Conservation (phyloP, 2,329 filamentous ascomycete genomes). For the Neopestalotiopsis sp. region DNA sequence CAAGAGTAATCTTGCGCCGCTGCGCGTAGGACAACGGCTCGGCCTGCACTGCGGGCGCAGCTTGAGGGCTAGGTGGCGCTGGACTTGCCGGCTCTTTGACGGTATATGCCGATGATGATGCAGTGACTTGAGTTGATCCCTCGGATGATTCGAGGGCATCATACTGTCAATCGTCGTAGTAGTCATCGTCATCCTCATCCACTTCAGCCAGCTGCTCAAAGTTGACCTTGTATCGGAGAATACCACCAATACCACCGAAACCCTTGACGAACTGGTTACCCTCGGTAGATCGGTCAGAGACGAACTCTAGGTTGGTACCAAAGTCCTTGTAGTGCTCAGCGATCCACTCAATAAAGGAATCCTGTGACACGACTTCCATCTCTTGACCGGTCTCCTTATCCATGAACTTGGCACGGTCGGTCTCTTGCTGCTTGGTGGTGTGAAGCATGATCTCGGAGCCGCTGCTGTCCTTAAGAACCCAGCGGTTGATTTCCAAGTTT, state of each 20-base stretch:
- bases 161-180: slow-evolving; percentile 68
- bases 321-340: slow-evolving; percentile 99
- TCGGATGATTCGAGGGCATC: slow-evolving; percentile 80
- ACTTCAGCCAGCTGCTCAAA: slow-evolving; percentile 97
- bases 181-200: slow-evolving; percentile 90
- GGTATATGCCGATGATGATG: slow-evolving; percentile 44
- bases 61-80: slow-evolving; percentile 43
- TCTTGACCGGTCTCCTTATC: slow-evolving; percentile 96
- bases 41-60: slow-evolving; percentile 28
- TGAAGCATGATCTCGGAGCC: slow-evolving; percentile 79
- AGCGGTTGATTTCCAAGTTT: slow-evolving; percentile 94
- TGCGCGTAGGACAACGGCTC: slow-evolving; percentile 43
- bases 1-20: slow-evolving; percentile 52
- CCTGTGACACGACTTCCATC: slow-evolving; percentile 90
- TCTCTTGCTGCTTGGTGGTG: slow-evolving; percentile 85
- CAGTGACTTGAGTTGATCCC: slow-evolving; percentile 74
- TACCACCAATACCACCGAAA: slow-evolving; percentile 96
- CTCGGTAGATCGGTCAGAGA: slow-evolving; percentile 95
- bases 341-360: slow-evolving; percentile 98
- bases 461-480: slow-evolving; percentile 80
- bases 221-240: slow-evolving; percentile 99
- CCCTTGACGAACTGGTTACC: slow-evolving; percentile 99
- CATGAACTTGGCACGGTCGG: slow-evolving; percentile 83
- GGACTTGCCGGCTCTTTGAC: slow-evolving; percentile 42
- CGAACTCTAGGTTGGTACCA: slow-evolving; percentile 93